A percentile compares a stretch with the other conserved stretches of the same genome.
These are phyloP conservation scores for Cicer chorassanicum DNA, from an alignment of 306 rosid genomes.

Conservation along the genomic window DNA sequence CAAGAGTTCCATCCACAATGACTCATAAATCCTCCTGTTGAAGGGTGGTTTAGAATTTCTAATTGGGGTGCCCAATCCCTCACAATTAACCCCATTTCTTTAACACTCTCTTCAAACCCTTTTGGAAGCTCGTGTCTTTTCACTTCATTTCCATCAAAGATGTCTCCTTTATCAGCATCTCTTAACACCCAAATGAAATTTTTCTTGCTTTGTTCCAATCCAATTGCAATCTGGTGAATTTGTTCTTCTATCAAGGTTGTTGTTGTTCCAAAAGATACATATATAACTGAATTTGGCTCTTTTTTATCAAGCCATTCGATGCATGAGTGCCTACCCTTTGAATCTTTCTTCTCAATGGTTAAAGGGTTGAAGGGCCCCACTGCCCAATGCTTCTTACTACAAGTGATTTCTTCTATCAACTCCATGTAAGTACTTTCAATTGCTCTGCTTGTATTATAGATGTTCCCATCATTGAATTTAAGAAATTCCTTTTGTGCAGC, in stretches of 20 bases:
- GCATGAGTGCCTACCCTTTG: conserved; percentile 36
- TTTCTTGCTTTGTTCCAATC: conserved; percentile 58
- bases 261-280: conserved; percentile 72
- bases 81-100: conserved; percentile 23
- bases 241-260: conserved; percentile 52
- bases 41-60: conserved; percentile 46
- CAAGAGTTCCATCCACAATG: conserved; percentile 49
- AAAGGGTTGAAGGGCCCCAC: conserved; percentile 64
- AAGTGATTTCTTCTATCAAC: conserved; percentile 25
- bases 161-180: conserved; percentile 57
- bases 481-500: not conserved
- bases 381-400: conserved; percentile 56
- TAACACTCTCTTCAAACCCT: conserved; percentile 32
- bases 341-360: conserved; percentile 23
- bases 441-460: conserved; percentile 52
- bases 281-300: conserved; percentile 55
- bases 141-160: conserved; percentile 37
- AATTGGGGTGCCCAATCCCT: conserved; percentile 49
- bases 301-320: conserved; percentile 47
- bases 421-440: conserved; percentile 57
- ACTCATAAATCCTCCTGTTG: conserved; percentile 47
- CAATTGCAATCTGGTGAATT: conserved; percentile 54
- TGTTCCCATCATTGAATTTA: conserved; percentile 40
- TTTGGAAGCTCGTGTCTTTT: conserved; percentile 43
- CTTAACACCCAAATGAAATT: conserved; percentile 62